Evolutionary conservation across 768 basidiomycete species (phyloP).

Genomic region (Stropharia rugosoannulata): DNA sequence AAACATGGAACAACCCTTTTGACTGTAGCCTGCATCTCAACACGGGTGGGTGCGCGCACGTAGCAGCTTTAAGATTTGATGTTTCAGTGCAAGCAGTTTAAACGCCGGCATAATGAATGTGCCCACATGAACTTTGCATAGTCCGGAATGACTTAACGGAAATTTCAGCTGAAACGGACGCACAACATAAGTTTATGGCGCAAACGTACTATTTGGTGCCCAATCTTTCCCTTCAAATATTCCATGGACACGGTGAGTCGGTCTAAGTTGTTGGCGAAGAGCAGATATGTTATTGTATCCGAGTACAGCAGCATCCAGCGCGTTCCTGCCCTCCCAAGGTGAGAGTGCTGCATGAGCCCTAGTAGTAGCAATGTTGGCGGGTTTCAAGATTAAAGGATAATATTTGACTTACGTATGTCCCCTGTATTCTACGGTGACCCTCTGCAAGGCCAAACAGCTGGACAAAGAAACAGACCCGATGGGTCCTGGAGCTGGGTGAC

Average conservation of each 20-base stretch:
- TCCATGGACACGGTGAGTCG: slow-evolving; percentile 78
- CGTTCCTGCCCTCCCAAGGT: slow-evolving; percentile 85
- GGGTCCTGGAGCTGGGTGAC: slow-evolving; percentile 80
- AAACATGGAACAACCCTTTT: slow-evolving; percentile 72
- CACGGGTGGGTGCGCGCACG: slow-evolving; percentile 68
- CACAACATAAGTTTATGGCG: neutral
- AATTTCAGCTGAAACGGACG: neutral
- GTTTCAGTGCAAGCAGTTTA: neutral
- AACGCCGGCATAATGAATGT: neutral
- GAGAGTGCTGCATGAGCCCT: slow-evolving; percentile 79
- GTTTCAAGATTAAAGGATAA: neutral
- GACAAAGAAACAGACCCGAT: slow-evolving; percentile 64
- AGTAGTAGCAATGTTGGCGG: neutral
- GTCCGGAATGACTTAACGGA: slow-evolving; percentile 71
- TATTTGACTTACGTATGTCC: slow-evolving; percentile 65
- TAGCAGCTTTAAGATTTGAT: slow-evolving; percentile 47
- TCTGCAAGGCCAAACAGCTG: slow-evolving; percentile 61
- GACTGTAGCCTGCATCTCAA: slow-evolving; percentile 55
- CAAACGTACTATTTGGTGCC: slow-evolving; percentile 63
- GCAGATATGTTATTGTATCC: slow-evolving; percentile 80
- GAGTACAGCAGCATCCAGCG: slow-evolving; percentile 84
- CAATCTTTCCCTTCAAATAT: slow-evolving; percentile 75
- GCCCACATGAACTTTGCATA: slow-evolving; percentile 70
- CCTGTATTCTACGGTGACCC: slow-evolving; percentile 59
- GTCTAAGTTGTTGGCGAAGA: slow-evolving; percentile 78